phyloP scores from a whole-genome alignment of 1,139 yeast species.

The Diutina ranongensis region DNA sequence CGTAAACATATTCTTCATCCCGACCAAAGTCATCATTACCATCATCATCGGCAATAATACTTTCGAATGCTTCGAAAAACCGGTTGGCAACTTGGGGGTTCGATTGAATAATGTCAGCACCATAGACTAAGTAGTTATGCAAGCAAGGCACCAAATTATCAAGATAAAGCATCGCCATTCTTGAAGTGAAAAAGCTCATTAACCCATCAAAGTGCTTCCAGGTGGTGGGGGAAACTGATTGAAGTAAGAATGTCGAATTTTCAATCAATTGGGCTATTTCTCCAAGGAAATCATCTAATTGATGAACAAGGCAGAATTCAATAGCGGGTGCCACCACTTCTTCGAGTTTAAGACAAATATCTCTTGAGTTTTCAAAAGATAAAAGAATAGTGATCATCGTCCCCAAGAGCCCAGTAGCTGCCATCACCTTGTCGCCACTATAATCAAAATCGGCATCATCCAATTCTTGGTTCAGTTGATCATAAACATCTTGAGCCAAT shows the following conservation, averaged over 20 bases:
- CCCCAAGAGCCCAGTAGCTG: conserved; percentile 77
- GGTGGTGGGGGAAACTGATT: conserved; percentile 60
- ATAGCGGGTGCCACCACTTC: conserved; percentile 66
- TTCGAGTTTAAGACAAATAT: conserved; percentile 56
- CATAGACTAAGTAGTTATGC: conserved; percentile 70
- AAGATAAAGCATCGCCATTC: conserved; percentile 48
- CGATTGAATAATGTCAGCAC: conserved; percentile 36
- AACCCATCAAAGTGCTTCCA: conserved; percentile 62
- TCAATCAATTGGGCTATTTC: conserved; percentile 82
- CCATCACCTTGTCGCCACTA: conserved; percentile 69
- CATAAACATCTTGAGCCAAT: conserved; percentile 59
- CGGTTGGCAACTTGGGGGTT: conserved; percentile 16
- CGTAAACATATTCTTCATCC: conserved; percentile 34
- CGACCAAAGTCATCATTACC: conserved; percentile 22
- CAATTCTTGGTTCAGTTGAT: conserved; percentile 38
- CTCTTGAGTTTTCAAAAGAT: conserved; percentile 74
- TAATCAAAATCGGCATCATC: conserved; percentile 34
- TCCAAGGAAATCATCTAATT: conserved; percentile 67
- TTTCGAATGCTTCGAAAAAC: conserved; percentile 24
- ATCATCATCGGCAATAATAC: conserved; percentile 27
- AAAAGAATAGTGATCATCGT: conserved; percentile 81
- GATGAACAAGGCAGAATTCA: conserved; percentile 49
- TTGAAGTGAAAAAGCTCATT: conserved; percentile 40
- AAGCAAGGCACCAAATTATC: conserved; percentile 72
- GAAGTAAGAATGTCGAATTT: conserved; percentile 66